These are phyloP conservation scores for Phallus indusiatus DNA, from an alignment of 768 basidiomycete species.

Conservation along the genomic window DNA sequence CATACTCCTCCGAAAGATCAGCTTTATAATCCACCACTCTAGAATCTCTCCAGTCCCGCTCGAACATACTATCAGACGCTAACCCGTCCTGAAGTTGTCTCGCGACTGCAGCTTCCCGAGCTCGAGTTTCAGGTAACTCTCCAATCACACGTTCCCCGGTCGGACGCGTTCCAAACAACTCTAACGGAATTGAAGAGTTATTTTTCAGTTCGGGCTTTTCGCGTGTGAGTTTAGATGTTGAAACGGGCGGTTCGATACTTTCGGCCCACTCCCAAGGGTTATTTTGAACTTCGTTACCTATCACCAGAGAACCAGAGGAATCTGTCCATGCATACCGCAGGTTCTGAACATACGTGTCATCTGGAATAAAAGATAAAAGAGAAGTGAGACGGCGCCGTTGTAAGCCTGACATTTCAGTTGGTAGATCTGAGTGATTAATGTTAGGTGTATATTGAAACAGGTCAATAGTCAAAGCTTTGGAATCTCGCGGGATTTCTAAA, in stretches of 20 bases:
- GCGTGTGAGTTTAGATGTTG: slow-evolving; percentile 34
- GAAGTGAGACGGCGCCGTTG: slow-evolving; percentile 48
- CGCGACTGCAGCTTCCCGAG: slow-evolving; percentile 33
- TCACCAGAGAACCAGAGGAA: slow-evolving; percentile 36
- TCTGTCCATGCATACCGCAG: slow-evolving; percentile 52
- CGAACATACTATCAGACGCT: slow-evolving; percentile 52
- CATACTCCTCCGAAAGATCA: slow-evolving; percentile 19
- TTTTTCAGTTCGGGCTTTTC: slow-evolving; percentile 49
- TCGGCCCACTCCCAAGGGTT: slow-evolving; percentile 87
- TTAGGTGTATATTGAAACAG: slow-evolving; percentile 58
- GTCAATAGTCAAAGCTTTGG: slow-evolving; percentile 45
- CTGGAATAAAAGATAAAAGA: slow-evolving; percentile 47
- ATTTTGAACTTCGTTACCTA: slow-evolving; percentile 50
- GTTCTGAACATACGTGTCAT: slow-evolving; percentile 41
- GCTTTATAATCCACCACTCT: slow-evolving; percentile 34
- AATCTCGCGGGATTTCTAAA: slow-evolving; percentile 54
- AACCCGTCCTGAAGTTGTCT: slow-evolving; percentile 60
- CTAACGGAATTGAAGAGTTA: slow-evolving; percentile 60
- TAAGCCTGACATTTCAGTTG: slow-evolving; percentile 44
- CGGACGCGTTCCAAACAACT: slow-evolving; percentile 54
- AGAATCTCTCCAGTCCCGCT: slow-evolving; percentile 71
- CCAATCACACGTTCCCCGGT: slow-evolving; percentile 49
- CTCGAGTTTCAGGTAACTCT: slow-evolving; percentile 16
- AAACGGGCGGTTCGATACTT: slow-evolving; percentile 39
- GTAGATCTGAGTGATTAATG: slow-evolving; percentile 39